A percentile compares a stretch with the other conserved stretches of the same genome.
Evolutionary conservation across 768 basidiomycete species (phyloP).

Genomic region (Leccinum subtestaceum): DNA sequence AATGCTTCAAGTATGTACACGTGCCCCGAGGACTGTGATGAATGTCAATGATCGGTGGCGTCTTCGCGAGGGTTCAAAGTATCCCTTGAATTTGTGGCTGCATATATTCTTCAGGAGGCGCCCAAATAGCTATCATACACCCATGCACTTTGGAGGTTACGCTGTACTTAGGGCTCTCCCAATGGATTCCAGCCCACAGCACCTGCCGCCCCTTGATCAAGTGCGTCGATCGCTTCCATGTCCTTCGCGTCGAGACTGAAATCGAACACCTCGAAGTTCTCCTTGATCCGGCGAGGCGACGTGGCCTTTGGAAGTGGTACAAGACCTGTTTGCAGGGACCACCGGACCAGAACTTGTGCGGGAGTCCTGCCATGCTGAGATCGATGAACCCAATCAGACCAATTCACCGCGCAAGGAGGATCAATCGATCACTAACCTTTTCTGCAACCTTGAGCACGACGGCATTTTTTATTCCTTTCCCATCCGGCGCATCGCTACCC

Average conservation of each 20-base stretch:
- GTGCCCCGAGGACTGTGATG: background rate
- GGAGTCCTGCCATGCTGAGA: conserved; percentile 28
- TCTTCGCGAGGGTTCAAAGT: background rate
- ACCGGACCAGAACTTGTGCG: conserved; percentile 50
- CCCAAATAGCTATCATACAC: background rate
- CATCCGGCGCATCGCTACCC: conserved; percentile 28
- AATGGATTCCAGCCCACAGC: conserved; percentile 84
- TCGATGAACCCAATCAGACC: background rate
- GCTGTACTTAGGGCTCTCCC: conserved; percentile 28
- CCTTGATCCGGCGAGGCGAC: conserved; percentile 58
- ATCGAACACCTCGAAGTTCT: conserved; percentile 73
- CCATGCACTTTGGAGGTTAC: background rate
- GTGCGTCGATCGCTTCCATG: conserved; percentile 56
- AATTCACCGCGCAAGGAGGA: background rate
- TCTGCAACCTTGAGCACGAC: conserved; percentile 49
- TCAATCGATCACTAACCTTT: conserved; percentile 43
- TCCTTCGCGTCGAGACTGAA: conserved; percentile 67
- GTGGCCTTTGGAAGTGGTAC: conserved; percentile 80
- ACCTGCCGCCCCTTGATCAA: conserved; percentile 70
- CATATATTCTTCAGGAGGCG: too few species aligned
- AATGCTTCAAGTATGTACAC: background rate
- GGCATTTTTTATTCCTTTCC: conserved; percentile 44
- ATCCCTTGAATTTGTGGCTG: background rate
- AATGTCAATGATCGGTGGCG: background rate
- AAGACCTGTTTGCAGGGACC: conserved; percentile 50